Evolutionary conservation across 352 stramenopile genomes (phyloP), one percentile per base, ranked within the genome.

Genomic region (Globisporangium lucens): DNA sequence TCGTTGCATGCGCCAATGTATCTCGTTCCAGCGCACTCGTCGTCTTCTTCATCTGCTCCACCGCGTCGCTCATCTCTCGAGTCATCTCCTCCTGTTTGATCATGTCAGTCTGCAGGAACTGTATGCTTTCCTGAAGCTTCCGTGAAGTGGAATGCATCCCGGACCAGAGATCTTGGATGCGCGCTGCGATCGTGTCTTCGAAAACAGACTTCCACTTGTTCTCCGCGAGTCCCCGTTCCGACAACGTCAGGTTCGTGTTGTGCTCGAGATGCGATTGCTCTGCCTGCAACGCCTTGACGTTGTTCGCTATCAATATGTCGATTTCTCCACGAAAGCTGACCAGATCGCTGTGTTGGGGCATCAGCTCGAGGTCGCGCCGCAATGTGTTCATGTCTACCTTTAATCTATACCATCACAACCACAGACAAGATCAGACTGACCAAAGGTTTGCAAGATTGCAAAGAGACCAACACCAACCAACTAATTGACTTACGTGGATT

Each of bases 201-300:
- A 89, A 90, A 5, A 71, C 61, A 0, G 78, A 56, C 58, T 90
- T 91, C 80, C 80, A 91, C 36, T 81, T 66, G 63, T 89, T 89
- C 63, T 84, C 80, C 13, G 61, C 59, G 20, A 88, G 66, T 46
- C 83, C 70, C 4, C 70, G 67, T 51, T 74, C 75, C 2, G 80
- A 71, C 2, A 89, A 58, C 17, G 68, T 70, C 15, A 74, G 13
- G n/a, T 71, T 77, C 27, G 85, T 61, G n/a, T 66, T 67, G 29
- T 86, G 74, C 33, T 68, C 73, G 35, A 81, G 56, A n/a, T 67
- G 63, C 7, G 72, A 52, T 6, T 81, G 71, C 51, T 80, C 60
- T 0, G 70, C 66, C 3, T 79, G 70, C 10, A 81, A 49, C 2
- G 27, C 57, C 24, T 72, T 72, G 1, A 77, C 65, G 2, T 61